Percentiles rank a stretch among this genome's conserved stretches.
Evolutionary conservation across 768 basidiomycete species (phyloP).

Genomic region (Auricularia heimuer): DNA sequence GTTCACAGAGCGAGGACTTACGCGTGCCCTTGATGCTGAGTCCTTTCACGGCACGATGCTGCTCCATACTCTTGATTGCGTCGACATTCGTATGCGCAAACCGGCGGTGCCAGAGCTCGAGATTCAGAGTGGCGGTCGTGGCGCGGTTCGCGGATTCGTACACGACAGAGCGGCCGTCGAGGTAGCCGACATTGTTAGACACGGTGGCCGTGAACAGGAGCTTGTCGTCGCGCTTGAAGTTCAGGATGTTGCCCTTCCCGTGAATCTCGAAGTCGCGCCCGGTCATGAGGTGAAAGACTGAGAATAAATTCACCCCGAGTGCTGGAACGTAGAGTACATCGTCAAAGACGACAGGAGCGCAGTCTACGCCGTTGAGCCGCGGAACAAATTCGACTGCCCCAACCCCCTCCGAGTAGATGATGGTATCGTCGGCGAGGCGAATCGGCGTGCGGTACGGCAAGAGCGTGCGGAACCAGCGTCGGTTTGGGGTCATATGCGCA

Average conservation of each 20-base stretch:
- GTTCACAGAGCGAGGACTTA: conserved; percentile 19
- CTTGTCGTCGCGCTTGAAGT: conserved; percentile 1
- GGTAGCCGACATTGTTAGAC: conserved; percentile 6
- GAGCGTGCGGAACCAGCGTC: conserved; percentile 19
- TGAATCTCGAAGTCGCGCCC: conserved; percentile 8
- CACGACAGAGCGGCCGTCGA: neutral
- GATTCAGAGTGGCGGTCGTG: neutral
- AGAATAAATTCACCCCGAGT: conserved; percentile 10
- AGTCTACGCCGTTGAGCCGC: conserved; percentile 3
- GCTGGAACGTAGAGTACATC: conserved; percentile 11
- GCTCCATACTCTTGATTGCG: conserved; percentile 12
- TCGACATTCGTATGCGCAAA: conserved; percentile 19
- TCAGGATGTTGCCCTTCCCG: conserved; percentile 1
- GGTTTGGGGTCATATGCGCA: conserved; percentile 25
- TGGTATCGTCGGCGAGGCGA: conserved; percentile 15
- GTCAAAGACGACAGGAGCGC: neutral
- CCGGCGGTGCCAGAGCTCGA: conserved; percentile 18
- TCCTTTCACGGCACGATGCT: conserved; percentile 17
- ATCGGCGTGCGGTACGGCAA: conserved; percentile 14
- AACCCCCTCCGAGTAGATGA: conserved; percentile 19
- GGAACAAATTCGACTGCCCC: conserved; percentile 19
- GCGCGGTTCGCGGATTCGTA: neutral
- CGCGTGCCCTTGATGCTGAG: conserved; percentile 13
- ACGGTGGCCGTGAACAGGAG: conserved; percentile 11
- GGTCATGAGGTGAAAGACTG: conserved; percentile 12